Conservation (phyloP, 169 alveolate genomes). For the Eimeria falciformis region DNA sequence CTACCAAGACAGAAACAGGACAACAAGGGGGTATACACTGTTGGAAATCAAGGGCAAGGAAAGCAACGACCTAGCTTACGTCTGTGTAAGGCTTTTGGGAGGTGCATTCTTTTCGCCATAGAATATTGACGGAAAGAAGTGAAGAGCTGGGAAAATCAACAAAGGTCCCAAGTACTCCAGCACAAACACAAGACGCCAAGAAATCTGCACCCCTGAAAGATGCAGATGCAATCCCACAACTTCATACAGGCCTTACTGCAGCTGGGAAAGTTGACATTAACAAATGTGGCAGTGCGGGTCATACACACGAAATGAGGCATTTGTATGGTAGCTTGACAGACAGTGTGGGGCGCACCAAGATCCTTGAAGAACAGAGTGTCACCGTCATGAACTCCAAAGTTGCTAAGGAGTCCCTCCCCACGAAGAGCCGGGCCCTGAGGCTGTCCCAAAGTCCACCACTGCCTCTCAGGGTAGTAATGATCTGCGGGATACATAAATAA, state of each 20-base stretch:
- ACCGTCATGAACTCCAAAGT: slow-evolving; percentile 57
- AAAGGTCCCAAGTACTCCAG: slow-evolving; percentile 99
- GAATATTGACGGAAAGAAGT: slow-evolving; percentile 87
- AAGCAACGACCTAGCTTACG: slow-evolving; percentile 18
- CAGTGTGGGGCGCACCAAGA: slow-evolving; percentile 51
- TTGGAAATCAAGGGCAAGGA: neutral
- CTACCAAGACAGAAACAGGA: too few relatives aligned
- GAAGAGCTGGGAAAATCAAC: slow-evolving; percentile 93
- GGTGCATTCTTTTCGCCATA: slow-evolving; percentile 85
- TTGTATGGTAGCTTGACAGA: too few relatives aligned
- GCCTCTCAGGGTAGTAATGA: slow-evolving; percentile 80
- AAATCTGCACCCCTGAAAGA: slow-evolving; percentile 88
- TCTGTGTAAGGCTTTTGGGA: slow-evolving; percentile 79
- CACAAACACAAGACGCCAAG: slow-evolving; percentile 97
- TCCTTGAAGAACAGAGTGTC: slow-evolving; percentile 65
- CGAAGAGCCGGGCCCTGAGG: slow-evolving; percentile 63
- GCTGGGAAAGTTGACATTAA: too few relatives aligned
- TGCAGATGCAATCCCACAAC: too few relatives aligned
- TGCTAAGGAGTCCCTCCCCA: slow-evolving; percentile 33
- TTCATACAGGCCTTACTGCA: neutral
- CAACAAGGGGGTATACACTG: neutral
- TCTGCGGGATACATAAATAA: slow-evolving; percentile 34
- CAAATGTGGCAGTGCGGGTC: neutral
- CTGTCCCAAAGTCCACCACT: slow-evolving; percentile 77
- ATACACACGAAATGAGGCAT: neutral